Evolutionary conservation across 1,139 yeast genomes (phyloP), one percentile per base, ranked within the genome.

Genomic region (Sugiyamaella xylanicola): DNA sequence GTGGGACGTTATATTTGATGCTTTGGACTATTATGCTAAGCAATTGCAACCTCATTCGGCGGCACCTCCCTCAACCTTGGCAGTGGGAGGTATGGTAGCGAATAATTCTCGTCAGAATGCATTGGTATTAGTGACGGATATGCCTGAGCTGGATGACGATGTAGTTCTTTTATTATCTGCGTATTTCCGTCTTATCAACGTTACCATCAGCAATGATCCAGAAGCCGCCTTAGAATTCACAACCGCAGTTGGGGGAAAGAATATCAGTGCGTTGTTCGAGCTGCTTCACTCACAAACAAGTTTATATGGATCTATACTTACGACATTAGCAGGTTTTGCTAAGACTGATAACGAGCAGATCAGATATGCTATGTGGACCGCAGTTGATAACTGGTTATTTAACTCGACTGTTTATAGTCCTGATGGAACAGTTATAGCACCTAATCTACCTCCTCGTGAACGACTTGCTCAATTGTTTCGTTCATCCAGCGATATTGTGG

Each of bases 121-220:
- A 3, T 29, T 41, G 25, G 53, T 51, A 13, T 15, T 22, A 2
- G 43, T 52, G 1, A 47, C 43, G 8, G 51, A 46, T 32, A 52
- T 45, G 46, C 55, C 51, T 32, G 47, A 46, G 21, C 27, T 47
- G 32, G 55, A 52, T 29, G 95, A 89, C 63, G 97, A 90, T 67
- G 86, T 92, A 0, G 73, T 87, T n/a, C 80, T 89, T 5, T 83
- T 88, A 55, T 76, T 91, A 7, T 80, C 92, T 0, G 89, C 97
- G 0, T 85, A 87, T 63, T 74, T 89, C 57, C 78, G 83, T 3
- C 65, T 86, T 39, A 69, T 85, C 3, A 74, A 80, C 5, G 78
- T 78, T 44, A 79, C 83, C 20, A 76, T 84, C 1, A 66, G 68
- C n/a, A 75, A 81, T 59, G 74, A 77, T 52, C 59, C 68, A 2